Evolutionary conservation across 176 grass and related monocot species (phyloP).

Genomic region (Paspalum notatum): DNA sequence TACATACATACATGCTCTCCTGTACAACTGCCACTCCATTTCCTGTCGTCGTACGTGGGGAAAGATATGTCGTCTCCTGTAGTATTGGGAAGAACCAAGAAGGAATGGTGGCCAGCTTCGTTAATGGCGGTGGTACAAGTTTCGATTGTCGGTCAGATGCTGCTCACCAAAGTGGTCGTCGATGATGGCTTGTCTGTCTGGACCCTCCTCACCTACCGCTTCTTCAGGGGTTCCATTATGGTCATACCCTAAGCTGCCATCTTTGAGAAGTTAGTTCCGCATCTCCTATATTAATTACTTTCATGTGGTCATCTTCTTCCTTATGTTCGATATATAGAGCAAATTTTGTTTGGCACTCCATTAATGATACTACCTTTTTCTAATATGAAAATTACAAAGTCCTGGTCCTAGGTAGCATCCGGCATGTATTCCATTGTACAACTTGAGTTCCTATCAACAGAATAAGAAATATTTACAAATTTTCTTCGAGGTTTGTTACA

Average conservation of each 20-base stretch:
- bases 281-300: neutral
- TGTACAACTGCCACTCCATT: neutral
- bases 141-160: neutral
- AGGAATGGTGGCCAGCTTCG: slow-evolving; percentile 16
- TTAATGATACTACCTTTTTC: too few species aligned
- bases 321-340: neutral
- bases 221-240: slow-evolving; percentile 25
- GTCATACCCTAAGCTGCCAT: slow-evolving; percentile 11
- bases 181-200: slow-evolving; percentile 18
- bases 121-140: slow-evolving; percentile 33
- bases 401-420: too few species aligned
- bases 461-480: neutral
- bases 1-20: neutral
- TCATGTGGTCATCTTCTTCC: neutral
- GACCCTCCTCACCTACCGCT: slow-evolving; percentile 33
- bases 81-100: neutral
- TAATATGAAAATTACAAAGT: neutral
- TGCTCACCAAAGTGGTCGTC: slow-evolving; percentile 45
- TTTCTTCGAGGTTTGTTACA: too few species aligned
- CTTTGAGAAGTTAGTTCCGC: slow-evolving; percentile 40
- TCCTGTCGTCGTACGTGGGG: neutral
- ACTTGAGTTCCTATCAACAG: neutral
- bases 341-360: too few species aligned
- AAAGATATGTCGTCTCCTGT: neutral
- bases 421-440: neutral